Conservation (phyloP, 805 yeast species). For the Komagataella kurtzmanii region DNA sequence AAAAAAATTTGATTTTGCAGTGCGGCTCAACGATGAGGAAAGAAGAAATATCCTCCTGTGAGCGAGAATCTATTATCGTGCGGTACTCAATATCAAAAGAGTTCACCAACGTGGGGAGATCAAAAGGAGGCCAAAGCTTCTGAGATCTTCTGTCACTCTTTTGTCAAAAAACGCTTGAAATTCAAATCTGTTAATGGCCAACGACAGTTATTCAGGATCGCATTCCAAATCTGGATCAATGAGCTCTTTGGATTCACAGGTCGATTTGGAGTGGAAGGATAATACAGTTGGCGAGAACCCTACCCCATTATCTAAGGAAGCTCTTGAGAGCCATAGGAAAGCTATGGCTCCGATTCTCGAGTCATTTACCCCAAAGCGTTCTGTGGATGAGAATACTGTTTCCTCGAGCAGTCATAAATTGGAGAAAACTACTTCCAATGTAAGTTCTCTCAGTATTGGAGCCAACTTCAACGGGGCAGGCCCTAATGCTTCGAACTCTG, state of each 20-base stretch:
- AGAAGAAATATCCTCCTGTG: not conserved
- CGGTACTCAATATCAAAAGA: not conserved
- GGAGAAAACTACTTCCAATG: slow-evolving; percentile 4
- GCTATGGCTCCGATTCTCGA: slow-evolving; percentile 69
- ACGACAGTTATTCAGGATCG: not conserved
- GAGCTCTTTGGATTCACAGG: not conserved
- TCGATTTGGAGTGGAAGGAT: not conserved
- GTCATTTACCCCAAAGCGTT: slow-evolving; percentile 58
- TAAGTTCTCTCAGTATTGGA: slow-evolving; percentile 3
- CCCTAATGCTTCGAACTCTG: not conserved
- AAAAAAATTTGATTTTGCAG: not conserved
- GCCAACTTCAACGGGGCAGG: not conserved
- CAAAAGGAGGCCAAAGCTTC: not conserved
- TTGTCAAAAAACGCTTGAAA: not conserved
- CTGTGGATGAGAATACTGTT: slow-evolving; percentile 20
- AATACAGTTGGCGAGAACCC: not conserved
- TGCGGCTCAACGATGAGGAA: not conserved
- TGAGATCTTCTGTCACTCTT: not conserved
- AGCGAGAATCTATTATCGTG: not conserved
- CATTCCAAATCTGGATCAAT: not conserved
- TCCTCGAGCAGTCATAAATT: slow-evolving; percentile 1
- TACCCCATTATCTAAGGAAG: slow-evolving; percentile 13
- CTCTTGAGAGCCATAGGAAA: slow-evolving; percentile 24
- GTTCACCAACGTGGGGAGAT: not conserved
- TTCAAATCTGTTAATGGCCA: not conserved